Base-by-base conservation (phyloP, 2,329 filamentous ascomycete genomes). In the Arthroderma sp. region DNA sequence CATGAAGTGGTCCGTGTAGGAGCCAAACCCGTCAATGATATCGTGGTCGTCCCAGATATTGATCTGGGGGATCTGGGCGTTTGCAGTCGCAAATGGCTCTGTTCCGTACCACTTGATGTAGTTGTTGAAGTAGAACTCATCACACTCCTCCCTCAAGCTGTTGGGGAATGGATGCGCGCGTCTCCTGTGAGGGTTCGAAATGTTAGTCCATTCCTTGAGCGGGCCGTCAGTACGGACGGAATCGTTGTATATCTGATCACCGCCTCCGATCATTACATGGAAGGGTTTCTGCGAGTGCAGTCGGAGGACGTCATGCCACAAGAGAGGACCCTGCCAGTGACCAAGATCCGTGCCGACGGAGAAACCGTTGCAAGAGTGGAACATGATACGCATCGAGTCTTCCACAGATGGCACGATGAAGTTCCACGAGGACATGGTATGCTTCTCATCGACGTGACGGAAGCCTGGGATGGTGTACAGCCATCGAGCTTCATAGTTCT, bases 141-240 rank as follows among this genome's bases (percentile, higher is more conserved):
- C 82, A 65, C 82, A 85, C 17, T 77, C 73, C 2, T 71, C 74
- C 57, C 81, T 74, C 74, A 84, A 73, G 60, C 77, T 70, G 66
- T 91, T 87, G 80, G 70, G 80, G 72, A 79, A 96, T 69, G 78
- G 71, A 61, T 77, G 82, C 3, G 78, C 71, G 59, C 79, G 76
- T 64, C 82, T 75, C 71, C 82, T 83, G 63, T 78, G 75, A 0
- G 82, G 82, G 63, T 82, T 84, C 25, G 64, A 63, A 62, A 85
- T 84, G 51, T 76, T 73, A 0, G 82, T 84, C 82, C 82, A 85
- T 4, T 73, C 66, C 64, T 82, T 82, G 61, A 97, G 74, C 1
- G 91, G 91, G 0, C 91, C 91, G 55, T 84, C 77, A 1, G 95
- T 88, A 61, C 91, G 81, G 62, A 97, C 88, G 23, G 87, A 88